Evolutionary conservation across 352 stramenopile species (phyloP).

Genomic region (Globisporangium middletonii): DNA sequence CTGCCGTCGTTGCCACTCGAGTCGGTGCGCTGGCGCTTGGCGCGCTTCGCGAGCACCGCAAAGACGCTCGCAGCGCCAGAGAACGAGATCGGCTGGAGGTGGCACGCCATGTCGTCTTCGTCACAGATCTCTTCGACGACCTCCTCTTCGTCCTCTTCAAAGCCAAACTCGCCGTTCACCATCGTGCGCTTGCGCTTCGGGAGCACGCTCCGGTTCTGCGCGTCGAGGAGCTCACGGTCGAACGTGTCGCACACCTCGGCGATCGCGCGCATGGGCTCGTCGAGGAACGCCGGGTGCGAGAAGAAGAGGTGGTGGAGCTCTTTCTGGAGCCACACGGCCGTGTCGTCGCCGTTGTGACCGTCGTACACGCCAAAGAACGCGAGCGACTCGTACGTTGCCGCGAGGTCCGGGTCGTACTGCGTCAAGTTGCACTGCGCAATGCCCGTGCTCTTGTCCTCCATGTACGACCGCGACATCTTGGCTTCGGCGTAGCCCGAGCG

Average conservation of each 20-base stretch:
- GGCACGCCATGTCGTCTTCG: constrained; percentile 37
- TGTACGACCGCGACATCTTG: constrained; percentile 80
- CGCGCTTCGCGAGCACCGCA: constrained; percentile 45
- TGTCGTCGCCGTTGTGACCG: constrained; percentile 82
- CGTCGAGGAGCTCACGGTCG: constrained; percentile 72
- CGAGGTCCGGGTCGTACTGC: constrained; percentile 30
- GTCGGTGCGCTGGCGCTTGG: constrained; percentile 7
- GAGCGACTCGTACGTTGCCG: constrained; percentile 35
- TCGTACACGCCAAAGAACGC: constrained; percentile 87
- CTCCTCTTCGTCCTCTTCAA: constrained; percentile 17
- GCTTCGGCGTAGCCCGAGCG: constrained; percentile 79
- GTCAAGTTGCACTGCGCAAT: constrained; percentile 42
- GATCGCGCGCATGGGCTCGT: constrained; percentile 49
- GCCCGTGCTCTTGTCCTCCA: constrained; percentile 78
- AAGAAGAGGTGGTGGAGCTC: constrained; percentile 79
- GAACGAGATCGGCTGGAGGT: constrained; percentile 81
- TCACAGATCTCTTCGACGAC: constrained; percentile 32
- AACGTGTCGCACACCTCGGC: constrained; percentile 47
- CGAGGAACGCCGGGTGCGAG: constrained; percentile 42
- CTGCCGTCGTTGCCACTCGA: neutral
- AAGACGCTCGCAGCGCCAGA: constrained; percentile 72
- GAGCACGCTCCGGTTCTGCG: constrained; percentile 64
- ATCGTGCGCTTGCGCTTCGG: constrained; percentile 63
- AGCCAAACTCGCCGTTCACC: constrained; percentile 19
- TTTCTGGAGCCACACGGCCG: constrained; percentile 67